A percentile compares a stretch with the other conserved stretches of the same genome.
Conservation (phyloP, 345 rosid genomes). For the Litchi chinensis region DNA sequence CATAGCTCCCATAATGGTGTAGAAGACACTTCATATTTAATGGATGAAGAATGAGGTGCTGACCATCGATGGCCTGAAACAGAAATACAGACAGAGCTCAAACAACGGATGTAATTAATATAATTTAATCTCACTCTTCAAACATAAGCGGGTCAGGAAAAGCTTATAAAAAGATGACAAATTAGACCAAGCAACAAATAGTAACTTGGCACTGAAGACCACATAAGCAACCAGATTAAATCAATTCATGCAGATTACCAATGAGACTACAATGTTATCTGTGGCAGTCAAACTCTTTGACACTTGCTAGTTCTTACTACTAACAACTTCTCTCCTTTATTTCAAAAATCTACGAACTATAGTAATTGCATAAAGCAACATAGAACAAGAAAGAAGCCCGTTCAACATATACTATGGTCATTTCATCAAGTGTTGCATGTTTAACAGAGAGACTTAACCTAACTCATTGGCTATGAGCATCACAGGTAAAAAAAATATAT, state of each 20-base stretch:
- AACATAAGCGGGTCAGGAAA: background rate
- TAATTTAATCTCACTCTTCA: conserved; percentile 7
- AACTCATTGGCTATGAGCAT: background rate
- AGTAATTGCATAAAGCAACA: background rate
- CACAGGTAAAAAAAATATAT: background rate
- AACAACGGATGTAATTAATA: conserved; percentile 5
- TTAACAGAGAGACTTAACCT: background rate
- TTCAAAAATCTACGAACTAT: background rate
- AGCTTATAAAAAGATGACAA: background rate
- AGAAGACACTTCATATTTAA: conserved; percentile 86
- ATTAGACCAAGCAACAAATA: background rate
- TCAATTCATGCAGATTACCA: conserved; percentile 6
- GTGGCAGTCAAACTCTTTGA: background rate
- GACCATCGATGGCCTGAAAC: conserved; percentile 89
- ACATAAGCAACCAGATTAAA: conserved; percentile 3
- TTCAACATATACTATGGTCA: background rate
- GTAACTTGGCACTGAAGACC: background rate
- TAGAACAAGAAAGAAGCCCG: background rate
- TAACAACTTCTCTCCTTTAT: background rate
- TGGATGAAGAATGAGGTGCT: conserved; percentile 83
- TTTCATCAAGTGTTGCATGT: background rate
- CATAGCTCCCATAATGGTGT: conserved; percentile 85
- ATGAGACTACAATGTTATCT: background rate
- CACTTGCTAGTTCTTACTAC: background rate
- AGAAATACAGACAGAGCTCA: conserved; percentile 26